A percentile compares a stretch with the other conserved stretches of the same genome.
phyloP scores from a whole-genome alignment of 2,329 filamentous ascomycete genomes.

The Neopestalotiopsis sp. region DNA sequence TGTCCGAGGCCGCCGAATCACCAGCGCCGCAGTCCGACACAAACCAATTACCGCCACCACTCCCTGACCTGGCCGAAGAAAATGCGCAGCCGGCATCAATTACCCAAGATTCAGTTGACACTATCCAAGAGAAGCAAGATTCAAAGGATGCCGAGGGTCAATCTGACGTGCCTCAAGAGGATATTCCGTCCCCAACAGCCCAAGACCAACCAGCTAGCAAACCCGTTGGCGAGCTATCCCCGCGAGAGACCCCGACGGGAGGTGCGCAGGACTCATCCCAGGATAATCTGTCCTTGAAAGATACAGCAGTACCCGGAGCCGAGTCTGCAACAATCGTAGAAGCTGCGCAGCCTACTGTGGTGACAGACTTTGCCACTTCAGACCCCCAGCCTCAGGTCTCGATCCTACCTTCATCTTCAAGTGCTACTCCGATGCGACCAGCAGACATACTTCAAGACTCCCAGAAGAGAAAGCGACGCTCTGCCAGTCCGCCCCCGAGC shows the following conservation, averaged over 20 bases:
- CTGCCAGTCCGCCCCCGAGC: constrained; percentile 13
- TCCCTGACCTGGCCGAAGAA: background rate
- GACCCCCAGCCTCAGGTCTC: background rate
- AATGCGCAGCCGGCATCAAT: background rate
- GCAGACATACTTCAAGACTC: constrained; percentile 15
- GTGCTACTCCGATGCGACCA: constrained; percentile 15
- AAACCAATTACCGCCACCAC: background rate
- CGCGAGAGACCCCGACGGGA: background rate
- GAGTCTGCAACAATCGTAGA: background rate
- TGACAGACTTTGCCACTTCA: constrained; percentile 14
- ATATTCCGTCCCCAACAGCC: constrained; percentile 18
- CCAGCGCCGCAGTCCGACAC: background rate
- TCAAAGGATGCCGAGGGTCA: background rate
- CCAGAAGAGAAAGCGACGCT: constrained; percentile 19
- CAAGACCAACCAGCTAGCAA: constrained; percentile 21
- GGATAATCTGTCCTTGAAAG: background rate
- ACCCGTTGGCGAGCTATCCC: background rate
- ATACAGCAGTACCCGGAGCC: background rate
- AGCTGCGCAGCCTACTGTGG: constrained; percentile 4
- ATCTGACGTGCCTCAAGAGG: background rate
- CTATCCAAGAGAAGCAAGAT: background rate
- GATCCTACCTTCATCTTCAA: background rate
- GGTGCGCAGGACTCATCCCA: background rate
- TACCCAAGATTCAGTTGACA: background rate
- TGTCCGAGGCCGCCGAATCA: background rate